These are phyloP conservation scores for Usnea hakonensis DNA, from an alignment of 495 filamentous ascomycete genomes.

Conservation along the genomic window DNA sequence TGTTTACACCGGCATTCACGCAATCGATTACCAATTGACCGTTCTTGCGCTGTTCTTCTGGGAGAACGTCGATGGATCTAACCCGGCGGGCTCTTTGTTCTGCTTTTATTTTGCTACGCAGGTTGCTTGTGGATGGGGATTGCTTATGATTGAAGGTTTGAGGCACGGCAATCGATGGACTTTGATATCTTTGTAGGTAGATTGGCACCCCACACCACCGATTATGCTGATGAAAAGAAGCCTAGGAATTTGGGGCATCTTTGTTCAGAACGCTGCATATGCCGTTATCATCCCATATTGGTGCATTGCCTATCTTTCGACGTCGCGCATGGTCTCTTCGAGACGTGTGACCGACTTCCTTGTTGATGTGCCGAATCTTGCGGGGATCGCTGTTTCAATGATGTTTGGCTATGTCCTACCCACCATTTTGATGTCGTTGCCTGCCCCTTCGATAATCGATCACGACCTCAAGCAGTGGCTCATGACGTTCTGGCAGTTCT, in stretches of 20 bases:
- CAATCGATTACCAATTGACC: conserved; percentile 41
- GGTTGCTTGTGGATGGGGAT: conserved; percentile 47
- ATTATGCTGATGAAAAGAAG: conserved; percentile 24
- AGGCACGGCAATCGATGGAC: conserved; percentile 47
- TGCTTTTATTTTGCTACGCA: conserved; percentile 46
- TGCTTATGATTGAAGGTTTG: conserved; percentile 50
- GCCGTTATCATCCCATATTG: conserved; percentile 48
- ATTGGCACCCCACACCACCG: background rate
- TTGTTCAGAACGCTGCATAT: conserved; percentile 47
- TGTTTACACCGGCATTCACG: conserved; percentile 44
- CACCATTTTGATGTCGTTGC: conserved; percentile 43
- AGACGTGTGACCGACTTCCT: conserved; percentile 42
- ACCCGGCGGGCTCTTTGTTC: conserved; percentile 39
- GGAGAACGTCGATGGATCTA: conserved; percentile 43
- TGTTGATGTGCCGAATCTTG: conserved; percentile 40
- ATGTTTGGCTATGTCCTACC: conserved; percentile 46
- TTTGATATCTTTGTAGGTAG: conserved; percentile 44
- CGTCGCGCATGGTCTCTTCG: conserved; percentile 41
- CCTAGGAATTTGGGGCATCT: conserved; percentile 43
- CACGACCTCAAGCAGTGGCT: conserved; percentile 47
- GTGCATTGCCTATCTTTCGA: conserved; percentile 44
- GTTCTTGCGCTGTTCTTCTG: conserved; percentile 49
- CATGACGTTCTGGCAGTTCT: conserved; percentile 54
- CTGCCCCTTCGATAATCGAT: conserved; percentile 37
- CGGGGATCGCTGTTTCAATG: conserved; percentile 41